Base-by-base conservation (phyloP, 805 yeast genomes). In the Debaryomyces castellii region DNA sequence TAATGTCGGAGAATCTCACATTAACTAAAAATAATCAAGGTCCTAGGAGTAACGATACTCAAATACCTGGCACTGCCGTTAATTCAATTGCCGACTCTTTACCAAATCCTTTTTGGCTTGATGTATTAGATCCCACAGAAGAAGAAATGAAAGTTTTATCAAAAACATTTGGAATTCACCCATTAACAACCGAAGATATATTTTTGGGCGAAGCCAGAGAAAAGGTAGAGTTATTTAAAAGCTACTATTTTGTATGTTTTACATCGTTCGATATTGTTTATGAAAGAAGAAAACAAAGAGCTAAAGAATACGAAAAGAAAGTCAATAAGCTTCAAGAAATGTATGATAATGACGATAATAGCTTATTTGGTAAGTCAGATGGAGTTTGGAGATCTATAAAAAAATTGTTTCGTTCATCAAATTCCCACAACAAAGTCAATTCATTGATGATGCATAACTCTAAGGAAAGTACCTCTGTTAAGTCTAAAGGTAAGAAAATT, bases 101-200 rank as follows among this genome's bases (percentile, higher is more conserved):
- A 16, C 17, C 43, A n/a, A 56, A 55, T n/a, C 76, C 77, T 1
- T 73, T 72, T 51, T 92, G 99, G 99, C 74, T 92, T 9, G 98
- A 92, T 64, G 87, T 92, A 10, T 69, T 88, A 46, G 86, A 89
- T 58, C 99, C 99, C 9, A 87, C 96, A 0, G 98, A 94, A 59
- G 97, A 90, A 54, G 99, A 92, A 64, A 89, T 94, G 96, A 90
- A 92, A 58, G 94, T 86, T 0, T 56, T 92, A 11, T 81, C 95
- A 22, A 89, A 89, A 57, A 83, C 97, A 0, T 92, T 92, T 68
- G 96, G 96, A 1, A 89, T 92, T 46, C 99, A 92, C 65, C 99
- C 99, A 0, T 77, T 92, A 55, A 92, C 99, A 0, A 88, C 97
- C 0, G 99, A 92, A 62, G 99, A 92, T 67, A 91, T 92, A 40